These are phyloP conservation scores for Cladosporium sp. DNA, from an alignment of 2,329 filamentous ascomycete species.

Conservation along the genomic window DNA sequence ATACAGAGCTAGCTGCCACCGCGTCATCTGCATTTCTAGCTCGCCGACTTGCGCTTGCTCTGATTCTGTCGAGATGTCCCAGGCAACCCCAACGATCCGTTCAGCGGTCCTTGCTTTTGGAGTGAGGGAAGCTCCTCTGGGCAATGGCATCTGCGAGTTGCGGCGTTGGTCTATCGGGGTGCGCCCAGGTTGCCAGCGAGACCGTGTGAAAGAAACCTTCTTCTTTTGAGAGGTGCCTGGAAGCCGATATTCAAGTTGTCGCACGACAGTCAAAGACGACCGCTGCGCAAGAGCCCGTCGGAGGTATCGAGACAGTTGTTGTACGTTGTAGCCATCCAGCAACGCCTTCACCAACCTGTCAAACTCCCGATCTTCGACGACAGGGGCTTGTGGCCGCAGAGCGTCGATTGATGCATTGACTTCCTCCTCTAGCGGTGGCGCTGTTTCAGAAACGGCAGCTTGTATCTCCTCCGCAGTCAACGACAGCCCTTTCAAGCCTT, in stretches of 20 bases:
- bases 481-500: slow-evolving; percentile 12
- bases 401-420: slow-evolving; percentile 25
- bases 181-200: slow-evolving; percentile 21
- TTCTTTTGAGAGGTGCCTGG: background rate
- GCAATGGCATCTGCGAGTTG: slow-evolving; percentile 1
- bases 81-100: slow-evolving; percentile 24
- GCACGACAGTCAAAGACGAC: background rate
- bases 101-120: slow-evolving; percentile 14
- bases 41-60: slow-evolving; percentile 25
- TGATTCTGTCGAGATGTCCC: slow-evolving; percentile 19
- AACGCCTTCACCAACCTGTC: slow-evolving; percentile 17
- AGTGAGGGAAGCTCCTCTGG: background rate
- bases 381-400: slow-evolving; percentile 18
- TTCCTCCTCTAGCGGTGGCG: slow-evolving; percentile 20
- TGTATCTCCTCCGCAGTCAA: slow-evolving; percentile 19
- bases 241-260: background rate
- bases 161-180: slow-evolving; percentile 21
- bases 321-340: slow-evolving; percentile 19
- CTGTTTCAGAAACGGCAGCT: slow-evolving; percentile 14
- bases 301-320: slow-evolving; percentile 22
- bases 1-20: slow-evolving; percentile 24
- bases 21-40: slow-evolving; percentile 18
- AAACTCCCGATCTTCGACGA: slow-evolving; percentile 20
- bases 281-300: background rate
- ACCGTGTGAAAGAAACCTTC: slow-evolving; percentile 1